These are phyloP conservation scores for Akanthomyces dipterigenus DNA, from an alignment of 2,329 filamentous ascomycete genomes.

Conservation along the genomic window DNA sequence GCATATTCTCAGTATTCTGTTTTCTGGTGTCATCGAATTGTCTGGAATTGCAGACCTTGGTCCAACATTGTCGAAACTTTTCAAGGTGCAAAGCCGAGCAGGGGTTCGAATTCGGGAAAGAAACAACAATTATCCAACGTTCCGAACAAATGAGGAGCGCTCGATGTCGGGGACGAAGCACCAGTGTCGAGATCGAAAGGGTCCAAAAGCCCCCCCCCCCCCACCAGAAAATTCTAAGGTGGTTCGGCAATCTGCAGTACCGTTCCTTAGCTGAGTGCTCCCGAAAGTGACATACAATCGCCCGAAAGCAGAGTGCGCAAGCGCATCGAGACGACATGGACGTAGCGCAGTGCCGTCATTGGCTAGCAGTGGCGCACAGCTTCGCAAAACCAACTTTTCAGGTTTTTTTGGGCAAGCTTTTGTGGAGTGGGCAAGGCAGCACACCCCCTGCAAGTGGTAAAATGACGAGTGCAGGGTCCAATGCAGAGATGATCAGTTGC, in stretches of 20 bases:
- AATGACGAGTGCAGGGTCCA: background rate
- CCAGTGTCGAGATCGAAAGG: background rate
- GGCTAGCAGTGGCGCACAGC: background rate
- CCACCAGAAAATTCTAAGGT: background rate
- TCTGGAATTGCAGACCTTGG: background rate
- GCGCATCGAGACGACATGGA: background rate
- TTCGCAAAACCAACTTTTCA: background rate
- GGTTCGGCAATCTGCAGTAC: slow-evolving; percentile 2
- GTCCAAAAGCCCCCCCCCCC: background rate
- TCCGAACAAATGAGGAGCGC: background rate
- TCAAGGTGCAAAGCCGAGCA: background rate
- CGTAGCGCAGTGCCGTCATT: background rate
- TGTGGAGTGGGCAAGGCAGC: background rate
- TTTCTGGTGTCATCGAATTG: background rate
- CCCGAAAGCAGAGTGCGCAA: background rate
- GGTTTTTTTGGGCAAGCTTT: background rate
- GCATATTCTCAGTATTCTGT: background rate
- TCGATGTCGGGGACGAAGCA: background rate
- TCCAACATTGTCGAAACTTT: background rate
- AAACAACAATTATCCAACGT: background rate
- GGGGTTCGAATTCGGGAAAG: background rate
- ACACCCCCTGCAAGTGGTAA: background rate
- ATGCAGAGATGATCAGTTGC: background rate
- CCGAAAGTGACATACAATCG: background rate
- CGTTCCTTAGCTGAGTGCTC: background rate